phyloP scores from a whole-genome alignment of 2,329 filamentous ascomycete species.

The Sporothrix schenckii region DNA sequence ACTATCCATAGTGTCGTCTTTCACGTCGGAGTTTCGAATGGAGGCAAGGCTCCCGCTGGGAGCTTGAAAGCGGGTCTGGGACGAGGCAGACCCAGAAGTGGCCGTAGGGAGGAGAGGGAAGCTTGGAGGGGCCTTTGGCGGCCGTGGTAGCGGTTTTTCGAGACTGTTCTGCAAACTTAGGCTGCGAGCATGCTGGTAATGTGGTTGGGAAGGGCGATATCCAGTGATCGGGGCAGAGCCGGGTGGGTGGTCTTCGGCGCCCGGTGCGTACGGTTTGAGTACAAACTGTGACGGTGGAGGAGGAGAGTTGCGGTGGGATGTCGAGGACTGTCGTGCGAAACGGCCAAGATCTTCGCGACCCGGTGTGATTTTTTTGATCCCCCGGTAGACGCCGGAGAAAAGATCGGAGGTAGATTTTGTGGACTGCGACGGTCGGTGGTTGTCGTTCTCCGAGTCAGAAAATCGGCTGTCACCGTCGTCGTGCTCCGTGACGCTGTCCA shows the following conservation, averaged over 20 bases:
- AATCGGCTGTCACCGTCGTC: conserved; percentile 45
- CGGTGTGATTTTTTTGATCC: conserved; percentile 53
- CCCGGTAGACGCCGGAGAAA: conserved; percentile 56
- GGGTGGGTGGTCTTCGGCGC: conserved; percentile 36
- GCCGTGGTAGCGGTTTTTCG: conserved; percentile 59
- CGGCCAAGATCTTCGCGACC: conserved; percentile 50
- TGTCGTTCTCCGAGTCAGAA: conserved; percentile 52
- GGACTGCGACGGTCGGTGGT: conserved; percentile 43
- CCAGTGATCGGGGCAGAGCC: conserved; percentile 40
- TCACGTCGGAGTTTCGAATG: conserved; percentile 43
- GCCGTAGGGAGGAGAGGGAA: conserved; percentile 41
- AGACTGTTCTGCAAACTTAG: conserved; percentile 61
- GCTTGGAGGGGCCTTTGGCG: conserved; percentile 46
- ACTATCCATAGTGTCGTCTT: conserved; percentile 39
- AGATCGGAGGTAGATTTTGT: conserved; percentile 52
- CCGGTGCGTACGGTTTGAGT: conserved; percentile 42
- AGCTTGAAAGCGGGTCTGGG: conserved; percentile 32
- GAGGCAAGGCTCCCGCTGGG: conserved; percentile 41
- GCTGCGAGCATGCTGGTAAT: conserved; percentile 55
- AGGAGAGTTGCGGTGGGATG: conserved; percentile 33
- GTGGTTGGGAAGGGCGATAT: conserved; percentile 35
- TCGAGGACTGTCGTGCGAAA: conserved; percentile 51
- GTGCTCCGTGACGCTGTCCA: conserved; percentile 41
- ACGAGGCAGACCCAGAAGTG: conserved; percentile 43
- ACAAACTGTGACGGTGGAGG: conserved; percentile 39